Conservation (phyloP, 306 rosid genomes). For the Dryas octopetala region DNA sequence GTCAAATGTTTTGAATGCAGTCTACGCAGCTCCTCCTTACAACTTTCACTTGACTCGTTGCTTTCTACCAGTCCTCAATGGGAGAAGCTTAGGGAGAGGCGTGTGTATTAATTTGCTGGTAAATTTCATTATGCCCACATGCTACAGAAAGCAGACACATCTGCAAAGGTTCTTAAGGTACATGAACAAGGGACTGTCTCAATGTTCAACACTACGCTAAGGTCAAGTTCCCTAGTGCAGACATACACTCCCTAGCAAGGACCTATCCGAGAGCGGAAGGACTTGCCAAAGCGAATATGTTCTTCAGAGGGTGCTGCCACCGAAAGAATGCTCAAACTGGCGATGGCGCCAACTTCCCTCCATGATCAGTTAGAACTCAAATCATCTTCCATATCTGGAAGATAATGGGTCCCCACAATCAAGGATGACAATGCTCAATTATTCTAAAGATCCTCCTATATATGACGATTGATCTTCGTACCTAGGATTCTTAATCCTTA, state of each 20-base stretch:
- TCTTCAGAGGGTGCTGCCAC: too few relatives aligned
- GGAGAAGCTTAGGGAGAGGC: not conserved
- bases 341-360: not conserved
- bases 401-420: too few relatives aligned
- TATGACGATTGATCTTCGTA: too few relatives aligned
- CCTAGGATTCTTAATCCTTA: too few relatives aligned
- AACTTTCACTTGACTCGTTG: not conserved
- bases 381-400: too few relatives aligned
- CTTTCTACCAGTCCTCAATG: not conserved
- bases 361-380: too few relatives aligned
- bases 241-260: not conserved
- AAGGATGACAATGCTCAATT: too few relatives aligned
- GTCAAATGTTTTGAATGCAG: constrained; percentile 6
- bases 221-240: not conserved
- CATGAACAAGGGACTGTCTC: not conserved
- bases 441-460: too few relatives aligned
- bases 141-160: not conserved
- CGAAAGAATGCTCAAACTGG: too few relatives aligned
- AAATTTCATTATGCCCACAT: not conserved
- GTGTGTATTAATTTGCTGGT: not conserved
- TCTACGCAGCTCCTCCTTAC: not conserved
- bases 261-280: not conserved
- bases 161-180: not conserved
- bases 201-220: not conserved
- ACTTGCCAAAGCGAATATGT: not conserved